Base-by-base conservation (phyloP, 345 rosid species). In the Salix dunnii region DNA sequence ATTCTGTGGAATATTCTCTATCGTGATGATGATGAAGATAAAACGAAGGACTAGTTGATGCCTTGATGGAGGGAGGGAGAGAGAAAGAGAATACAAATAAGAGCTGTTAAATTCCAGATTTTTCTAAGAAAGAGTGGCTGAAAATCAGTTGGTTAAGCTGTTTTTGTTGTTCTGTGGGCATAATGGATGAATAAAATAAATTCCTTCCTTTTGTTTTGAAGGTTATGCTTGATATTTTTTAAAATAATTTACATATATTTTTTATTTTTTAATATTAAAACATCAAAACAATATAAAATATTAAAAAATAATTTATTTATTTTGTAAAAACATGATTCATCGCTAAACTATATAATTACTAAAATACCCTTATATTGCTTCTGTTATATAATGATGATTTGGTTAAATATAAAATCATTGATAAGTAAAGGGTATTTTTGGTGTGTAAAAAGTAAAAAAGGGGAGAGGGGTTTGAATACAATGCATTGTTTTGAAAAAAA, bases 61-160 rank as follows among this genome's bases (percentile, higher is more conserved):
- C 62, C 25, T 21, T 55, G 18, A 36, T 28, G 42, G 14, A 68
- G 10, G 36, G 20, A 13, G 67, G 67, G 68, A 21, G 68, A 28
- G 51, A 14, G 25, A 53, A 30, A 60, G 67, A 28, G 48, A 48
- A 70, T 0, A 21, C 7, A 23, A 23, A 40, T 3, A 42, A 68
- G 79, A 62, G 80, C 82, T 81, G 79, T 76, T 69, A 80, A 81
- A 78, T 76, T 80, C 78, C 78, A 86, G 88, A 86, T 88, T 84
- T 86, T 88, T 85, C 78, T 76, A 70, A 13, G 61, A 69, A 82
- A 76, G 77, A 81, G 85, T 84, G 86, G 87, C 78, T 81, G 67
- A 75, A 77, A 74, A 67, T 82, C 77, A 25, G 68, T 71, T 77
- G 30, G 78, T 74, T 71, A 78, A 73, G 68, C 81, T 80, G 76